These are phyloP conservation scores for Endocalyx cinctus DNA, from an alignment of 2,329 filamentous ascomycete genomes.

Conservation along the genomic window DNA sequence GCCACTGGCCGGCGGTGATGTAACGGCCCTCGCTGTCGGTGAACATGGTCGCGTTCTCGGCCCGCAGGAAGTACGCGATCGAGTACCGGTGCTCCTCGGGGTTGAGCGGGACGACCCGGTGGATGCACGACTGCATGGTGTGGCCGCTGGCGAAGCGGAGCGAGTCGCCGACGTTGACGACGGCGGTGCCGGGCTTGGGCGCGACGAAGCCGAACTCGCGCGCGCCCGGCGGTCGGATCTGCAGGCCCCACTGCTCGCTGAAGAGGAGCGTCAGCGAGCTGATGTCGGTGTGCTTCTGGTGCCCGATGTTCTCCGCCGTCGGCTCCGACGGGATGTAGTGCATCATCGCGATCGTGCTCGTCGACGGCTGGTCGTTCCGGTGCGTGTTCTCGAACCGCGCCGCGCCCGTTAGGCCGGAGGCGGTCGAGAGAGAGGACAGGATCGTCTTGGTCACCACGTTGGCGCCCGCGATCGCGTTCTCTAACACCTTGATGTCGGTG, in stretches of 20 bases:
- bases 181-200: slow-evolving; percentile 45
- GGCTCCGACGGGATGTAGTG: slow-evolving; percentile 46
- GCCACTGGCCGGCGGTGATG: slow-evolving; percentile 50
- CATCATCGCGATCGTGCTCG: slow-evolving; percentile 49
- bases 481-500: slow-evolving; percentile 41
- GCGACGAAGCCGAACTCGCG: slow-evolving; percentile 49
- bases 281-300: slow-evolving; percentile 56
- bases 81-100: slow-evolving; percentile 51
- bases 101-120: slow-evolving; percentile 51
- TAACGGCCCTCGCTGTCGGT: slow-evolving; percentile 49
- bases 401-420: slow-evolving; percentile 39
- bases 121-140: slow-evolving; percentile 53
- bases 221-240: slow-evolving; percentile 47
- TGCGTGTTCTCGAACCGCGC: slow-evolving; percentile 46
- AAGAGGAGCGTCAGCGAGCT: slow-evolving; percentile 52
- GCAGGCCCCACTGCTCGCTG: slow-evolving; percentile 52
- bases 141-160: slow-evolving; percentile 50
- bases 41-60: slow-evolving; percentile 53
- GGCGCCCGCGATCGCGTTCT: slow-evolving; percentile 45
- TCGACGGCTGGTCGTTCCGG: slow-evolving; percentile 45
- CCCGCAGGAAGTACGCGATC: slow-evolving; percentile 54
- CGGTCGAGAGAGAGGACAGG: slow-evolving; percentile 45
- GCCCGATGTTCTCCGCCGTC: slow-evolving; percentile 39
- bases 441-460: slow-evolving; percentile 48
- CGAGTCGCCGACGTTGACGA: slow-evolving; percentile 57